These are phyloP conservation scores for Aspergillus indologenus DNA, from an alignment of 495 filamentous ascomycete genomes.

Conservation along the genomic window DNA sequence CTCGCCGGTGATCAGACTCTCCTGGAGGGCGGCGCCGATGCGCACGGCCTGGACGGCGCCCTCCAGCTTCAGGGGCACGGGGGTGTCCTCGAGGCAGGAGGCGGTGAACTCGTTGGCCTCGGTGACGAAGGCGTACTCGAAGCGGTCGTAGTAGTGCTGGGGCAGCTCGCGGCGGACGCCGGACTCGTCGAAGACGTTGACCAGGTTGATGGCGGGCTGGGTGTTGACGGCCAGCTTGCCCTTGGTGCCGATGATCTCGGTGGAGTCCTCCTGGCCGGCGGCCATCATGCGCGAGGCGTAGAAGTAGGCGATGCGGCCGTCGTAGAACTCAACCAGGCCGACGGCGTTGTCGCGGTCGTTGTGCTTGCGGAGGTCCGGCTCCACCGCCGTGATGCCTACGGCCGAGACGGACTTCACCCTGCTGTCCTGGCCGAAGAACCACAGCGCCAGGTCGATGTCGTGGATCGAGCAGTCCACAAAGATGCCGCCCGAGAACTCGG, in stretches of 20 bases:
- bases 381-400: conserved; percentile 56
- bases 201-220: conserved; percentile 49
- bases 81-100: conserved; percentile 47
- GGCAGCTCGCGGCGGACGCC: conserved; percentile 57
- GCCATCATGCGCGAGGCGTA: conserved; percentile 62
- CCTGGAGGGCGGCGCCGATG: conserved; percentile 60
- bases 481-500: conserved; percentile 56
- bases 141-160: conserved; percentile 57
- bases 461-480: conserved; percentile 60
- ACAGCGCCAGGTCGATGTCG: conserved; percentile 56
- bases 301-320: conserved; percentile 59
- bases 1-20: conserved; percentile 51
- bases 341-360: conserved; percentile 63
- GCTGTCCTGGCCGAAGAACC: conserved; percentile 53
- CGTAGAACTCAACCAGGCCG: conserved; percentile 61
- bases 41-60: conserved; percentile 57
- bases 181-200: conserved; percentile 46
- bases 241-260: conserved; percentile 61
- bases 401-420: conserved; percentile 50
- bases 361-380: conserved; percentile 56
- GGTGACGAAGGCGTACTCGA: conserved; percentile 59
- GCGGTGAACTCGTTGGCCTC: conserved; percentile 61
- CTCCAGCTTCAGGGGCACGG: conserved; percentile 51
- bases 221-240: conserved; percentile 59
- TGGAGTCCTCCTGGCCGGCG: conserved; percentile 60